phyloP scores from a whole-genome alignment of 257 asterid genomes.

The Forsythia suspensa region DNA sequence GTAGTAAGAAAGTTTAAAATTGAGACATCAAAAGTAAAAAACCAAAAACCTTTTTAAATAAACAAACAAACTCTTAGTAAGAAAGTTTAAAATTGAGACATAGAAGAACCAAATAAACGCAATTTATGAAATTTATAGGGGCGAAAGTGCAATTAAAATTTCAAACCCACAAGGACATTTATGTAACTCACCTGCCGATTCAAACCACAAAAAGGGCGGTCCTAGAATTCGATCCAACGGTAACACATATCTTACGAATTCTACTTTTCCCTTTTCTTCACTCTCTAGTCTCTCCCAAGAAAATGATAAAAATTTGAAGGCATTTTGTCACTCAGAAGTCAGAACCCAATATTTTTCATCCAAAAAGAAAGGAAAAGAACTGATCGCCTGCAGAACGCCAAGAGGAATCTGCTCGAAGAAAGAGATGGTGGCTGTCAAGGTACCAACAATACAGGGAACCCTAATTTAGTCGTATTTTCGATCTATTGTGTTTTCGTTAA shows the following conservation, averaged over 20 bases:
- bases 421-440: slow-evolving; percentile 52
- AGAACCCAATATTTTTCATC: background rate
- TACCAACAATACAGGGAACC: slow-evolving; percentile 19
- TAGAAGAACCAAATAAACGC: background rate
- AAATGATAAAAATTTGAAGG: slow-evolving; percentile 18
- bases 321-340: background rate
- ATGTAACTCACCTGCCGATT: background rate
- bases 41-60: too few relatives aligned
- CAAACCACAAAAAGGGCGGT: background rate
- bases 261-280: background rate
- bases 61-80: too few relatives aligned
- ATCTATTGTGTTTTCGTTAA: background rate
- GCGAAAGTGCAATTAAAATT: background rate
- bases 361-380: background rate
- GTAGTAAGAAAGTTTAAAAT: too few relatives aligned
- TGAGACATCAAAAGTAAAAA: too few relatives aligned
- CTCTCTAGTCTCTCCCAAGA: background rate
- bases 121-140: background rate
- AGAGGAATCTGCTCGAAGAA: background rate
- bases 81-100: background rate
- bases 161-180: background rate
- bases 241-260: background rate
- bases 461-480: slow-evolving; percentile 15
- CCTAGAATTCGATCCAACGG: background rate
- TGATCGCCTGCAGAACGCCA: background rate